A percentile compares a stretch with the other conserved stretches of the same genome.
Conservation (phyloP, 805 yeast species). For the Blastobotrys americana region DNA sequence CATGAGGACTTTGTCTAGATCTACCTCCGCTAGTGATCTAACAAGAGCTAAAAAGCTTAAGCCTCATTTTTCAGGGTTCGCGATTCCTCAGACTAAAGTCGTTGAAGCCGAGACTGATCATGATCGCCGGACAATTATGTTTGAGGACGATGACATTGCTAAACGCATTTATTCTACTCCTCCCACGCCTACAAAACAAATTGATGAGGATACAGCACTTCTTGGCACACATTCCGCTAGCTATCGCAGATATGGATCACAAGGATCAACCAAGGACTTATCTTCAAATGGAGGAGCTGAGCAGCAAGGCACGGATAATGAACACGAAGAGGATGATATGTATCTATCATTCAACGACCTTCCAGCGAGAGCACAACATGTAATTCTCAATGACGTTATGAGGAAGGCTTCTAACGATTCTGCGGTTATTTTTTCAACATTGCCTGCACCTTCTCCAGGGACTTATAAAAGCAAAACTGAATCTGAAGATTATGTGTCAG, state of each 20-base stretch:
- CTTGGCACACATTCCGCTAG: neutral
- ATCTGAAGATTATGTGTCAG: slow-evolving; percentile 66
- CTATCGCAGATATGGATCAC: neutral
- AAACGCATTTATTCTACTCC: neutral
- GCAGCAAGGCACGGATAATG: neutral
- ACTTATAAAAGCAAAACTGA: slow-evolving; percentile 65
- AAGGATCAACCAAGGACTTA: neutral
- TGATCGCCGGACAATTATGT: slow-evolving; percentile 23
- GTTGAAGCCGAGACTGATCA: slow-evolving; percentile 27
- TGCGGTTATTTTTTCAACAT: slow-evolving; percentile 75
- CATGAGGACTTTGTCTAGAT: slow-evolving; percentile 21
- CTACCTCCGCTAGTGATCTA: slow-evolving; percentile 10
- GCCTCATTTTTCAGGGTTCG: slow-evolving; percentile 29
- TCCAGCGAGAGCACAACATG: slow-evolving; percentile 88
- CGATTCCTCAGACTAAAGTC: slow-evolving; percentile 28
- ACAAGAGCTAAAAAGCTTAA: slow-evolving; percentile 19
- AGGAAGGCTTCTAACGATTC: slow-evolving; percentile 51
- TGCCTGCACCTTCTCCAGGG: slow-evolving; percentile 83
- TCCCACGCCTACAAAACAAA: neutral
- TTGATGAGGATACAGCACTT: neutral
- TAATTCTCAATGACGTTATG: slow-evolving; percentile 85
- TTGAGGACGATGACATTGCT: slow-evolving; percentile 15
- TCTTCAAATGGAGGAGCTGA: slow-evolving; percentile 1
- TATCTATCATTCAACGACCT: slow-evolving; percentile 64
- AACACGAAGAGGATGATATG: slow-evolving; percentile 1